A percentile compares a stretch with the other conserved stretches of the same genome.
phyloP scores from a whole-genome alignment of 192 early-diverging fungal species.

The Radiomyces spectabilis region DNA sequence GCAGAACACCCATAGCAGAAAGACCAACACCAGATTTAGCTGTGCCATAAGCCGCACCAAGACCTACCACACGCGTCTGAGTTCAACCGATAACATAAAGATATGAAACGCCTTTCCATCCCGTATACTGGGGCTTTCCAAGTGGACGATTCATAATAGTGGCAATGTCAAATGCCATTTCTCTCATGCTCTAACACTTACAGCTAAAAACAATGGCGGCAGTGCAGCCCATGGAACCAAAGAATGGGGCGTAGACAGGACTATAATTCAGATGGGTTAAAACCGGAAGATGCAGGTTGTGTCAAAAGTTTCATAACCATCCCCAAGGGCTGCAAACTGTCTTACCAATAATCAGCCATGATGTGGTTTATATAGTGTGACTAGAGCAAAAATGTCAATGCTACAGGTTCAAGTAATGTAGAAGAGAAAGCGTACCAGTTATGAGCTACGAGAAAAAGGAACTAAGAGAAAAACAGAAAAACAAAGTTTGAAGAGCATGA shows the following conservation, averaged over 20 bases:
- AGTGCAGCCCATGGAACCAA: conserved; percentile 89
- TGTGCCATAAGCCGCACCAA: conserved; percentile 90
- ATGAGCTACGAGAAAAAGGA: too few species aligned
- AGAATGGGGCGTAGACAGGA: conserved; percentile 93
- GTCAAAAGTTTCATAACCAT: neutral
- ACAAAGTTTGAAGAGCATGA: too few species aligned
- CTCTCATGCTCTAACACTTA: conserved; percentile 25
- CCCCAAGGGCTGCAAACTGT: neutral
- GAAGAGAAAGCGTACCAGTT: too few species aligned
- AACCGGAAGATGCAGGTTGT: neutral
- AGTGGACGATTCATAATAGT: too few species aligned
- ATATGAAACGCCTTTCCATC: neutral
- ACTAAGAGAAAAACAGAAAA: too few species aligned
- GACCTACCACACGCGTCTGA: conserved; percentile 57
- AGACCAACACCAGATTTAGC: conserved; percentile 89
- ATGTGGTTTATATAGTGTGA: too few species aligned
- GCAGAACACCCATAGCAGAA: conserved; percentile 77
- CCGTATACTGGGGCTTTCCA: neutral
- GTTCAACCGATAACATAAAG: neutral
- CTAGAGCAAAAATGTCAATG: too few species aligned
- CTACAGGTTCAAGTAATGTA: too few species aligned
- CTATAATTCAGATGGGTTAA: conserved; percentile 28
- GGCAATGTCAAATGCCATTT: too few species aligned
- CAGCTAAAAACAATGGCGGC: conserved; percentile 85
- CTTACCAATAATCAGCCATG: conserved; percentile 11